A percentile compares a stretch with the other conserved stretches of the same genome.
phyloP scores from a whole-genome alignment of 2,329 filamentous ascomycete genomes.

The Cladosporium sp. region DNA sequence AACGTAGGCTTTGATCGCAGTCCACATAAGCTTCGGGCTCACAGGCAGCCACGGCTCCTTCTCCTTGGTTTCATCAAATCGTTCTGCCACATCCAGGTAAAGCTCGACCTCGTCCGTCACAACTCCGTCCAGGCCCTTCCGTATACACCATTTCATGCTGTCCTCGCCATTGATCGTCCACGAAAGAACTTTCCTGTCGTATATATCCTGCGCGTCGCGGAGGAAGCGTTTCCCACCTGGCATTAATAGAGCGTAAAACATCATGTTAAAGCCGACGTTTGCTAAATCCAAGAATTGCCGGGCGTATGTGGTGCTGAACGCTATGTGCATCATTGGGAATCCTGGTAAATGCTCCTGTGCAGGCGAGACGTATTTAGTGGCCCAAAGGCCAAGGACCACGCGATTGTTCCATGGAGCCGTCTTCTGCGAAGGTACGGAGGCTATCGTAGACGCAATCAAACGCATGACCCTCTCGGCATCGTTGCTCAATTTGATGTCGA shows the following conservation, averaged over 20 bases:
- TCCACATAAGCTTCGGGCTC: constrained; percentile 14
- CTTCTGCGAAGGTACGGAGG: constrained; percentile 39
- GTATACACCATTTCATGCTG: constrained; percentile 78
- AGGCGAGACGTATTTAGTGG: constrained; percentile 65
- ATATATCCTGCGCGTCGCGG: constrained; percentile 29
- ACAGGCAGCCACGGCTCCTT: constrained; percentile 26
- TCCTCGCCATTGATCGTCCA: constrained; percentile 84
- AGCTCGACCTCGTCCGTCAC: constrained; percentile 77
- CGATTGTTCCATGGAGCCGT: constrained; percentile 64
- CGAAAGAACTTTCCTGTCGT: constrained; percentile 61
- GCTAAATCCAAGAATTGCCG: constrained; percentile 64
- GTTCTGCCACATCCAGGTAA: constrained; percentile 59
- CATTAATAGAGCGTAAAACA: constrained; percentile 64
- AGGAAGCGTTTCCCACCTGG: constrained; percentile 65
- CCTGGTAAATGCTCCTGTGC: constrained; percentile 59
- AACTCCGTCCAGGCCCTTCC: constrained; percentile 66
- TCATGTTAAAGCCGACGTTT: constrained; percentile 73
- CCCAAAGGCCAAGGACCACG: constrained; percentile 80
- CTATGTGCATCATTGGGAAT: constrained; percentile 65
- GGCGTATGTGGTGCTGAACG: constrained; percentile 64
- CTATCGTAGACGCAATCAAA: constrained; percentile 62
- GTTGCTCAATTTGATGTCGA: constrained; percentile 86
- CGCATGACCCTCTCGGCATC: constrained; percentile 66
- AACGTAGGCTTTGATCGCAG: constrained; percentile 1
- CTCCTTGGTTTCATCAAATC: constrained; percentile 35